Conservation (phyloP, 2,329 filamentous ascomycete species). For the Aspergillus vadensis region DNA sequence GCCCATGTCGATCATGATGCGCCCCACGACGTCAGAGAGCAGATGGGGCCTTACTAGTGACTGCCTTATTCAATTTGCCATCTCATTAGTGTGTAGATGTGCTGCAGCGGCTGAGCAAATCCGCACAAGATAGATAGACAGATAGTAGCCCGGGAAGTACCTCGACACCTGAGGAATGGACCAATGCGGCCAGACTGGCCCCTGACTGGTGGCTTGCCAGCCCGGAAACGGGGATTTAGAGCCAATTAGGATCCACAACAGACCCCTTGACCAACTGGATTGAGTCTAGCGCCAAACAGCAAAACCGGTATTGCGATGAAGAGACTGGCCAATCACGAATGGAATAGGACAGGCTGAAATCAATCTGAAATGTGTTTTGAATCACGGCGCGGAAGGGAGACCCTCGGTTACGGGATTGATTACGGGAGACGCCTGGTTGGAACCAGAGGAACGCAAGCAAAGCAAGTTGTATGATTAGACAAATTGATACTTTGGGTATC, state of each 20-base stretch:
- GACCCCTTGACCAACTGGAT: background rate
- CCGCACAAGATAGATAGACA: too few relatives aligned
- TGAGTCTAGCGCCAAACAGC: background rate
- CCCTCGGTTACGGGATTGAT: background rate
- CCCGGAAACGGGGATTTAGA: background rate
- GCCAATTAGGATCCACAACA: background rate
- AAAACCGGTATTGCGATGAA: background rate
- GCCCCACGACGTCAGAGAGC: background rate
- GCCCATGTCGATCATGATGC: conserved; percentile 8
- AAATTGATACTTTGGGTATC: background rate
- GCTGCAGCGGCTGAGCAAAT: background rate
- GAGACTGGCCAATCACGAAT: background rate
- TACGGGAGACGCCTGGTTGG: background rate
- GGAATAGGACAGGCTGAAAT: background rate
- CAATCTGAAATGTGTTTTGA: background rate
- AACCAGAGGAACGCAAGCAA: background rate
- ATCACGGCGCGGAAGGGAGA: background rate
- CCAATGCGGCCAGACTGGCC: background rate
- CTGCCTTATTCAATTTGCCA: background rate
- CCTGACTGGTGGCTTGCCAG: conserved; percentile 7
- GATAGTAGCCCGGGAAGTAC: background rate
- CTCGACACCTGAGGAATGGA: background rate
- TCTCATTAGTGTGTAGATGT: background rate
- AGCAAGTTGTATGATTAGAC: background rate
- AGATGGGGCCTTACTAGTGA: background rate